Base-by-base conservation (phyloP, 2,329 filamentous ascomycete species). In the Cladosporium austrohemisphaericum region DNA sequence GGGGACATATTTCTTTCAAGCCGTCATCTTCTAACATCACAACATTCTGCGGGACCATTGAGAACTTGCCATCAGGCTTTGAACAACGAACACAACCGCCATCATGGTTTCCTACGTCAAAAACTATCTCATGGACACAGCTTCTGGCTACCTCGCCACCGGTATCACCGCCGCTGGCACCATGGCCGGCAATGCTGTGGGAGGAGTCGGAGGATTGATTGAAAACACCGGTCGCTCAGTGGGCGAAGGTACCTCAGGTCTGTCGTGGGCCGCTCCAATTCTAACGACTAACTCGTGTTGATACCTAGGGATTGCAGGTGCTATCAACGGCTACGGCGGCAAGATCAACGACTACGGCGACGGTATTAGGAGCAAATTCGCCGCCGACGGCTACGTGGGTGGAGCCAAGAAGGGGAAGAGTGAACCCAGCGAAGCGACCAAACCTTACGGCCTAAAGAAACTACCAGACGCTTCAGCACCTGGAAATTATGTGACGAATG, bases 181-280 rank as follows among this genome's bases (percentile, higher is more conserved):
- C n/a, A 44, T 68, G 26, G 66, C 66, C 5, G 66, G 66, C 23
- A 67, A 67, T 49, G 59, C 65, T n/a, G 66, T 69, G 4, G 63
- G 62, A 28, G 63, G 65, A 22, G 62, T 63, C 11, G 66, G 66
- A 13, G 57, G 50, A 20, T 32, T 65, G 44, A 62, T 68, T 20
- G 64, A 67, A 49, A 62, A 57, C 33, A 53, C 58, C 10, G 66
- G 66, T 32, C 57, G 61, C 32, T 52, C 58, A 14, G 55, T 68
- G 26, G 65, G 65, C 43, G 57, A 64, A 56, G 63, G 66, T 66
- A 51, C 53, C 52, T 54, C 53, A 52, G 54, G 56, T 58, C 47
- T 36, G 52, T 57, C 20, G n/a, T 22, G 37, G 25, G 36, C 23
- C 20, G 20, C 47, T 48, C 44, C 38, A 41, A 20, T 29, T 26